These are phyloP conservation scores for Erysimum cheiri DNA, from an alignment of 441 rosid genomes.

Conservation along the genomic window DNA sequence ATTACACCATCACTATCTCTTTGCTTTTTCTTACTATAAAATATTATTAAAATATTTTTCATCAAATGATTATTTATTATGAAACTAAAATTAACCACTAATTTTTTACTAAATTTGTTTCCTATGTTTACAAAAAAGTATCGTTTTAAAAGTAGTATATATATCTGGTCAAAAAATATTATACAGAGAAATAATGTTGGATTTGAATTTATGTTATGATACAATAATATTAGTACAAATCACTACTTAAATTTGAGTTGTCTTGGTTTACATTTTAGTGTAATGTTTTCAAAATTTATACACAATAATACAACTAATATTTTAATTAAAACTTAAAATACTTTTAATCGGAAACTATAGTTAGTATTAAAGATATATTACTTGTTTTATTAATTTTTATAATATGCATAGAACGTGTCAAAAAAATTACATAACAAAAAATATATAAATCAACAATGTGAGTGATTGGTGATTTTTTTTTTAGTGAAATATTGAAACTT, in stretches of 20 bases:
- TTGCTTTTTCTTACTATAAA: neutral
- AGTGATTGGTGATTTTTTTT: too few relatives aligned
- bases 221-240: neutral
- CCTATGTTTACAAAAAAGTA: neutral
- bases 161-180: too few relatives aligned
- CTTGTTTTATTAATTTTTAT: too few relatives aligned
- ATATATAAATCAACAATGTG: too few relatives aligned
- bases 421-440: too few relatives aligned
- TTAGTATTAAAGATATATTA: neutral
- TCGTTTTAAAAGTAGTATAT: neutral
- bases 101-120: neutral
- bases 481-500: too few relatives aligned
- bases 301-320: neutral
- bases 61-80: neutral
- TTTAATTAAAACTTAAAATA: neutral
- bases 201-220: neutral
- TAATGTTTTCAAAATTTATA: neutral
- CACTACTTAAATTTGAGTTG: neutral
- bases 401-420: too few relatives aligned
- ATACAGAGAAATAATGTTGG: neutral
- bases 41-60: neutral
- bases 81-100: neutral
- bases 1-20: neutral
- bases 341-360: neutral
- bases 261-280: neutral